These are phyloP conservation scores for Chamaecyparis obtusa DNA, from an alignment of 75 land plant genomes.

Conservation along the genomic window DNA sequence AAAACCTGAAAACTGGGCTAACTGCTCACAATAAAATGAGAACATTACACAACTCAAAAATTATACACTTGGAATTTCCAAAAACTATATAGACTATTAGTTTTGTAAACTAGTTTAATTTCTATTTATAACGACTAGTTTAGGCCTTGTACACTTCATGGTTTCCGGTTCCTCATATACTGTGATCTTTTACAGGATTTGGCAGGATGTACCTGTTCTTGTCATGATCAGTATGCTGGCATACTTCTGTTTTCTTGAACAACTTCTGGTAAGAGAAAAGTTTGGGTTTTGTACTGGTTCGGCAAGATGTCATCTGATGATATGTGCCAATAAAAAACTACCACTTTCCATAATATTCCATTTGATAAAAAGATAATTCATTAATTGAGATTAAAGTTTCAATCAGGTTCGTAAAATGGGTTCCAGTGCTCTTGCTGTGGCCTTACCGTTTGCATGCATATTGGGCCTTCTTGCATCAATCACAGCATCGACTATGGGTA, in stretches of 20 bases:
- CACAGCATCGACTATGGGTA: conserved; percentile 86
- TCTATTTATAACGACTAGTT: background rate
- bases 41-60: background rate
- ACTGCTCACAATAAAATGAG: too few relatives aligned
- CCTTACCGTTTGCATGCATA: conserved; percentile 84
- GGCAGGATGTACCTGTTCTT: conserved; percentile 81
- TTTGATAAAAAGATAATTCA: background rate
- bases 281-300: background rate
- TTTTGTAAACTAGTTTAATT: background rate
- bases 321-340: background rate
- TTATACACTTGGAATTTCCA: background rate
- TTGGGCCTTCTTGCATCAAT: conserved; percentile 81
- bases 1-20: too few relatives aligned
- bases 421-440: conserved; percentile 72
- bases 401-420: conserved; percentile 74
- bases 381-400: background rate
- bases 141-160: background rate
- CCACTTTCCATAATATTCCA: background rate
- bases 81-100: background rate
- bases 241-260: conserved; percentile 88
- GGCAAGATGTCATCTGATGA: background rate
- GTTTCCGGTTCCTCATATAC: background rate
- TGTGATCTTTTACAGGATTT: conserved; percentile 31
- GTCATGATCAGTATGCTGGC: conserved; percentile 83
- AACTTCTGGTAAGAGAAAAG: conserved; percentile 60